Evolutionary conservation across 257 asterid genomes (phyloP), one percentile per base, ranked within the genome.

Genomic region (Linaria vulgaris): DNA sequence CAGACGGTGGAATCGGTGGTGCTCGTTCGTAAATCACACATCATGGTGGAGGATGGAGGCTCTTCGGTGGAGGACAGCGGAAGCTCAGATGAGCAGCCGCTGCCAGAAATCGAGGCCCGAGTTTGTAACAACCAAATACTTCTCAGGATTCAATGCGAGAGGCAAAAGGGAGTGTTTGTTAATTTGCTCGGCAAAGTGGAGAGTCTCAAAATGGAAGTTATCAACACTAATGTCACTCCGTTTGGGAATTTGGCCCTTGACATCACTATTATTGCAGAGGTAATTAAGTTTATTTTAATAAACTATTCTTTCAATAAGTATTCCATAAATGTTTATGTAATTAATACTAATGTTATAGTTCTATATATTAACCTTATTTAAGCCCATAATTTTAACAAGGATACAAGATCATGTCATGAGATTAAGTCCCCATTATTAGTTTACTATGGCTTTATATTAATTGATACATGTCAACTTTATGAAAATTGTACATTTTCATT

Each of bases 191-290:
- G 64, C 50, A 72, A 77, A 43, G 50, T 82, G 25, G 88, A 82
- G 68, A 79, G 74, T 58, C 76, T 82, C 13, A 60, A 72, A 60
- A 41, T 82, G 44, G 24, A 22, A 22, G 78, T 79, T 21, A 61
- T 68, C 16, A 79, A 41, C 62, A 72, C 80, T 19, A 79, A 59
- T 59, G 72, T 70, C 61, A 61, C 74, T 17, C 58, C 74, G 0
- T 76, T 79, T 22, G 85, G 84, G 57, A 69, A 56, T 39, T 75
- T 71, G 1, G 52, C 77, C 27, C 66, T 76, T 12, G 79, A 79
- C 59, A 72, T 82, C 24, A 76, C 83, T 24, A 69, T 82, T 16
- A 56, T 76, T 12, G 88, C 88, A 5, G 78, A 77, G 85, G 88
- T 79, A 31, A 52, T 31, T 22, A 22, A 3, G n/a, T 22, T 20